A percentile compares a stretch with the other conserved stretches of the same genome.
phyloP scores from a whole-genome alignment of 192 early-diverging fungal species.

The Diversispora epigaea region DNA sequence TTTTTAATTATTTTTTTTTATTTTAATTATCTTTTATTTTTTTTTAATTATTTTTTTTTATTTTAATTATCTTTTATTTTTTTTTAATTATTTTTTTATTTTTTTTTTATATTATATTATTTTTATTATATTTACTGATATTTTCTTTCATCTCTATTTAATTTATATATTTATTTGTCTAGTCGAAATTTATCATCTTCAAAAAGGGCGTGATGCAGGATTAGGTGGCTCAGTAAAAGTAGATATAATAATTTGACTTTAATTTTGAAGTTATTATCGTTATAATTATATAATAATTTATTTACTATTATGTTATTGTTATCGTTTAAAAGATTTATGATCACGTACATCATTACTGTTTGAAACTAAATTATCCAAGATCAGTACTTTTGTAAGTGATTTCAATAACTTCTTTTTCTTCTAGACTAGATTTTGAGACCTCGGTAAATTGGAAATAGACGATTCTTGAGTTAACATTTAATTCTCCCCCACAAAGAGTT shows the following conservation, averaged over 20 bases:
- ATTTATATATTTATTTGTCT: slow-evolving; percentile 22
- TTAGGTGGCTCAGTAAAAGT: slow-evolving; percentile 59
- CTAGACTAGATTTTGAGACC: slow-evolving; percentile 83
- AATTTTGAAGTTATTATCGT: not conserved
- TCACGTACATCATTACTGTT: slow-evolving; percentile 72
- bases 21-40: too few species aligned
- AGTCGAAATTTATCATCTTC: slow-evolving; percentile 92
- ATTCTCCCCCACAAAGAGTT: too few species aligned
- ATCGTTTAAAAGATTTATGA: slow-evolving; percentile 48
- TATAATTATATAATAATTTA: not conserved
- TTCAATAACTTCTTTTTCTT: slow-evolving; percentile 69
- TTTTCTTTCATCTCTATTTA: not conserved
- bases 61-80: not conserved
- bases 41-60: too few species aligned
- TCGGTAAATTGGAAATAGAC: slow-evolving; percentile 85
- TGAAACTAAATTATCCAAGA: slow-evolving; percentile 61
- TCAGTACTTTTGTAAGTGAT: slow-evolving; percentile 73
- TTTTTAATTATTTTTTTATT: too few species aligned
- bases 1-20: too few species aligned
- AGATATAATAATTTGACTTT: not conserved
- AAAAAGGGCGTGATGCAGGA: slow-evolving; percentile 70
- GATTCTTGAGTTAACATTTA: slow-evolving; percentile 61
- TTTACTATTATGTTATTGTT: not conserved
- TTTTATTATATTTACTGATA: too few species aligned
- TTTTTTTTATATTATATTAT: not conserved